Evolutionary conservation across 2,329 filamentous ascomycete species (phyloP).

Genomic region (Fusarium bulbicola): DNA sequence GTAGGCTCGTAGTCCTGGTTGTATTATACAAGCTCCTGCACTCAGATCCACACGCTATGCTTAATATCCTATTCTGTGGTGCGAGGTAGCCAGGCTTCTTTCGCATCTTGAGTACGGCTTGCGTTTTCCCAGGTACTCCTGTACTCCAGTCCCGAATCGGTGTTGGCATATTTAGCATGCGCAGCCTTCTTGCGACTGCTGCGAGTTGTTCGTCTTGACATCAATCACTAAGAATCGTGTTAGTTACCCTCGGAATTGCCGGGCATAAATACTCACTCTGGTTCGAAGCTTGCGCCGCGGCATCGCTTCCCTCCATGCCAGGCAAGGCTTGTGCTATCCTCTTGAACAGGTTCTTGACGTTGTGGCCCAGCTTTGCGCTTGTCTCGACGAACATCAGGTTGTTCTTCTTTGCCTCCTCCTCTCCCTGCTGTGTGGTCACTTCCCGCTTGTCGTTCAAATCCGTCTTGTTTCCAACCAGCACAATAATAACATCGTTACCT

Average conservation of each 20-base stretch:
- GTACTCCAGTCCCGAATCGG: conserved; percentile 37
- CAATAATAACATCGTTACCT: conserved; percentile 98
- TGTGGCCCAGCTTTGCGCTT: conserved; percentile 96
- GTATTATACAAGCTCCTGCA: conserved; percentile 49
- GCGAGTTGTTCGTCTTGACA: conserved; percentile 82
- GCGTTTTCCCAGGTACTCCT: conserved; percentile 37
- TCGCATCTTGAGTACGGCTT: conserved; percentile 32
- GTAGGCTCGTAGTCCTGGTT: conserved; percentile 46
- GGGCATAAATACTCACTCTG: conserved; percentile 72
- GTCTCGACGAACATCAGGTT: conserved; percentile 99
- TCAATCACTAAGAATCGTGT: conserved; percentile 76
- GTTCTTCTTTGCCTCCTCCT: conserved; percentile 98
- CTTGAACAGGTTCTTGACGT: conserved; percentile 97
- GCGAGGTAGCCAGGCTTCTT: conserved; percentile 30
- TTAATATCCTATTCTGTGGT: conserved; percentile 43
- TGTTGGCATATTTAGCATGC: conserved; percentile 46
- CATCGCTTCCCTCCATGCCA: conserved; percentile 93
- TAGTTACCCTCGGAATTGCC: neutral
- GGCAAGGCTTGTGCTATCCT: conserved; percentile 97
- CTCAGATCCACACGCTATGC: conserved; percentile 46
- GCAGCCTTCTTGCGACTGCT: conserved; percentile 77
- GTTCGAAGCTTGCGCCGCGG: conserved; percentile 74
- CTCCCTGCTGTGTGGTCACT: conserved; percentile 94
- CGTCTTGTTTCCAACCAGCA: conserved; percentile 98
- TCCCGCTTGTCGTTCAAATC: conserved; percentile 98